Base-by-base conservation (phyloP, 805 yeast genomes). In the Sporopachydermia lactativora region DNA sequence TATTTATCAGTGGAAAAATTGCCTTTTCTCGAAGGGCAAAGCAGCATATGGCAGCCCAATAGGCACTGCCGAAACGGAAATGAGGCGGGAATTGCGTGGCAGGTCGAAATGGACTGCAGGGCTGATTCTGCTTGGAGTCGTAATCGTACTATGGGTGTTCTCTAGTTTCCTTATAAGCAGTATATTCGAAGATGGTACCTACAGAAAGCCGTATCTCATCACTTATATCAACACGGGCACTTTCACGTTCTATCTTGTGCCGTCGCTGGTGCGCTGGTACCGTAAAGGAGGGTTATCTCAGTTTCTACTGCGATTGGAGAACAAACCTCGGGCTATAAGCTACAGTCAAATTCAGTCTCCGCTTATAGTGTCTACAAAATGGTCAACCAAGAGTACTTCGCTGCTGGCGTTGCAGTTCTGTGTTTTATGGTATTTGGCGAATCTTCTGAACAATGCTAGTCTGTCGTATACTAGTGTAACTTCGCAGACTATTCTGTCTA, bases 151-250 rank as follows among this genome's bases (percentile, higher is more conserved):
- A 24, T 24, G 31, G 31, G n/a, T n/a, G 13, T n/a, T 24, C n/a
- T 24, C 31, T 8, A 24, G 31, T n/a, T 24, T 24, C 31, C 31
- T 24, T 8, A n/a, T 24, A 8, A 24, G 31, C n/a, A 24, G 13
- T n/a, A 24, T 84, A 35, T 81, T 84, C 49, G 85, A 77, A 49
- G 68, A 71, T 38, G 73, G 70, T 43, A 62, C 68, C 18, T 92
- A 85, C 57, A 61, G 85, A 38, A 92, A 92, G 59, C 98, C 98
- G 14, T 88, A 85, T 54, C 72, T 88, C 46, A 82, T 92, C 49
- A 92, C 98, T 2, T 92, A 89, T 62, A 59, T 89, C 49, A 92
- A 88, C 61, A 88, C 97, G 0, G 77, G 85, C 1, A 73, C 92
- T 3, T 92, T 92, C 57, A 66, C 75, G 4, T 65, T 89, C 40